Evolutionary conservation across 164 flowering plant genomes (phyloP), one percentile per base, ranked within the genome.

Genomic region (Stephania japonica): DNA sequence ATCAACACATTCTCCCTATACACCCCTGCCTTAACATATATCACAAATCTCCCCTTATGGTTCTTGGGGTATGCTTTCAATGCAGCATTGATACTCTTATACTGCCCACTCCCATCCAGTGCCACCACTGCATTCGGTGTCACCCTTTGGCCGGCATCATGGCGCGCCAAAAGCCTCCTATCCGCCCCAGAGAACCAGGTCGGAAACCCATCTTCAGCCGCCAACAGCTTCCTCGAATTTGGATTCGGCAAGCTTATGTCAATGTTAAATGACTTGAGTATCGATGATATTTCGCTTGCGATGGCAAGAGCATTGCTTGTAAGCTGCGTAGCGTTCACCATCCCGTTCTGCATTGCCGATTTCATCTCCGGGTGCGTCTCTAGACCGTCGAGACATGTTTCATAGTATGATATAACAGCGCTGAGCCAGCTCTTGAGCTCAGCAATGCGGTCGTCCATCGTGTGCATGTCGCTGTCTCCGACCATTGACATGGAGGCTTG

Each of bases 241-340:
- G 47, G 24, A 21, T 19, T 62, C 32, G 38, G 38, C 38, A 62
- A 23, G 16, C 26, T 18, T 4, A 67, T 18, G n/a, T 73, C 42
- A 72, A 82, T 32, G 1, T 80, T 16, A 44, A 84, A 71, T 12
- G 69, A 23, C 7, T 71, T 0, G 21, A 87, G 25, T 26, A 75
- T 24, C 1, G 73, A 5, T 0, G 82, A 59, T 32, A 92, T 42
- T 42, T 82, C 85, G 0, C 71, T 23, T 3, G 86, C 79, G 42
- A 93, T 87, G 50, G 87, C 90, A 0, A 93, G 85, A 32, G 84
- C 87, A 53, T 91, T 90, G 79, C 83, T 80, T 23, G 85, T 85
- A 1, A 89, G 42, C 75, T 82, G 68, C 6, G 74, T 70, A 1
- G 76, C 76, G 59, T 74, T 65, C 32, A 42, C 11, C 25, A 73